Conservation (phyloP, 108 stramenopile genomes). For the Schizochytrium sp. region DNA sequence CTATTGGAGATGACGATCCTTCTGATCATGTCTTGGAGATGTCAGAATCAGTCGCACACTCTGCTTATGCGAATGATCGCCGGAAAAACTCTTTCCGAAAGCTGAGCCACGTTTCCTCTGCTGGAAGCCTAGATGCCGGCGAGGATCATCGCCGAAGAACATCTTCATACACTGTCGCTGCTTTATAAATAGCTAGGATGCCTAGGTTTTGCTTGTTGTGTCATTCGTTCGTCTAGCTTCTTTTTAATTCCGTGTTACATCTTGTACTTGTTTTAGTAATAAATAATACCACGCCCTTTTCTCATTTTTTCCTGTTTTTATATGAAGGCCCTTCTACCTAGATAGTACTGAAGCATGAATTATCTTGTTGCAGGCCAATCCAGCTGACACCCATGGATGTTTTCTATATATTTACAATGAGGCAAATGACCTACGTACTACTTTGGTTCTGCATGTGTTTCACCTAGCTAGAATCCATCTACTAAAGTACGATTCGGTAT, state of each 20-base stretch:
- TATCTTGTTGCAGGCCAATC: too few species aligned
- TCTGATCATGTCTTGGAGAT: background rate
- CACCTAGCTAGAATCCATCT: too few species aligned
- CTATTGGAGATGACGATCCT: background rate
- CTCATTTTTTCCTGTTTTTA: too few species aligned
- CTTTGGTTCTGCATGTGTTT: too few species aligned
- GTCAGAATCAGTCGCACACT: background rate
- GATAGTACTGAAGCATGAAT: too few species aligned
- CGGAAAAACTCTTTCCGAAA: conserved; percentile 7
- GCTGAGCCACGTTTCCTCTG: conserved; percentile 26
- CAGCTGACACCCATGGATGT: too few species aligned
- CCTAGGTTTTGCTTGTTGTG: background rate
- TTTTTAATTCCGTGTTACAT: background rate
- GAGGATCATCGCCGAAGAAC: background rate
- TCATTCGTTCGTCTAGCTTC: background rate
- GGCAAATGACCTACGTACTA: too few species aligned
- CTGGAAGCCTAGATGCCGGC: background rate
- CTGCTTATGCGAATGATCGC: background rate
- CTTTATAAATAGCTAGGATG: background rate
- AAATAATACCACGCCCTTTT: too few species aligned
- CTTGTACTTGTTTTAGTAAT: too few species aligned
- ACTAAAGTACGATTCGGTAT: too few species aligned
- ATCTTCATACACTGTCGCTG: background rate
- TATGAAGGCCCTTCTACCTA: too few species aligned
- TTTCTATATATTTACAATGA: too few species aligned